Evolutionary conservation across 2,329 filamentous ascomycete species (phyloP), one percentile per base, ranked within the genome.

Genomic region (Penicillium decumbens): DNA sequence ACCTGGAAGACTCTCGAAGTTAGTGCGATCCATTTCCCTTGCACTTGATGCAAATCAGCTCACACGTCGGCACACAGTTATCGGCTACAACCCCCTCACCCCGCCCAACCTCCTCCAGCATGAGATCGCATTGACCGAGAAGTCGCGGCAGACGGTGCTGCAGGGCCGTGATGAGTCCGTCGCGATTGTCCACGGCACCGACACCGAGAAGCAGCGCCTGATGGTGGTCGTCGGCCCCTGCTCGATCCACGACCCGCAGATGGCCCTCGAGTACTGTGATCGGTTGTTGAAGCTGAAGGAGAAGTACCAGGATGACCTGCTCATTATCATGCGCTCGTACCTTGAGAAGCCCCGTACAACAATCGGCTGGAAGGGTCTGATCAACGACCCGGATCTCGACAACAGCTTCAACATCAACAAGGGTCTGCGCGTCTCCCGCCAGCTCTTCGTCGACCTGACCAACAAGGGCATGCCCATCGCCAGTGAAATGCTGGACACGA

Each of bases 321-420:
- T 95, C 62, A 93, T 98, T 61, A 87, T 98, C 54, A 98, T 98
- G 93, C 88, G 93, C 62, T 88, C 89, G 57, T 98, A 98, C 81
- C 83, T 98, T 53, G 93, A 98, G 80, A 98, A 98, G 80, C 93
- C 93, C 20, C 85, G 93, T 57, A 98, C 93, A 25, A 98, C 93
- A 0, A 89, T 98, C 25, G 93, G 93, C 61, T 98, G 93, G 93
- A 98, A 98, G 78, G 93, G 93, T 43, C 77, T 98, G 63, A 95
- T 98, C 77, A 97, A 98, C 71, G 93, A 98, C 73, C 93, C 93
- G 1, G 92, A 97, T 66, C 95, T 98, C 67, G 91, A 97, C 73
- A 92, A 95, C 71, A 93, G 87, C 72, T 97, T 95, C 86, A 85
- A 96, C 75, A 97, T 98, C 77, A 97, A 97, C 80, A 97, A 97